Percentiles rank a stretch among this genome's conserved stretches.
Conservation (phyloP, 495 filamentous ascomycete species). For the Aspergillus mulundensis region DNA sequence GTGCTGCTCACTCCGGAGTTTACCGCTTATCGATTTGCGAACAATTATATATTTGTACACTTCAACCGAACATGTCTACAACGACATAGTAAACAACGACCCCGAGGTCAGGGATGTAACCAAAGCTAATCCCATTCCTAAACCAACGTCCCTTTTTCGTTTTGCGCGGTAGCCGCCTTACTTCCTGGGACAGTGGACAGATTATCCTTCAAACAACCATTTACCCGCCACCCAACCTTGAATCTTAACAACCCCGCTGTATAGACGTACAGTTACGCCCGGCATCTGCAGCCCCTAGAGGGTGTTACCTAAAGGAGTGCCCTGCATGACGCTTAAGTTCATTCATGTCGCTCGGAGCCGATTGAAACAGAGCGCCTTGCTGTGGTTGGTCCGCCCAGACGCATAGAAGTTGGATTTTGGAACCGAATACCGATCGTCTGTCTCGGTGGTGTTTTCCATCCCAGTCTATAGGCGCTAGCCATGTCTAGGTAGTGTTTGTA, state of each 20-base stretch:
- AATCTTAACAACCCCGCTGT: neutral
- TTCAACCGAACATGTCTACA: neutral
- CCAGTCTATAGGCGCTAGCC: neutral
- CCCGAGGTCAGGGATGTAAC: neutral
- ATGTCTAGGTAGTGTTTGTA: neutral
- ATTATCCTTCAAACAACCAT: constrained; percentile 2
- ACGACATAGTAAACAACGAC: neutral
- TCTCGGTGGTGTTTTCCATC: neutral
- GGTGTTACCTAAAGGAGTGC: constrained; percentile 7
- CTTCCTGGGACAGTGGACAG: neutral
- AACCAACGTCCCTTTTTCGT: neutral
- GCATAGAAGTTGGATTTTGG: neutral
- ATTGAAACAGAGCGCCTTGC: neutral
- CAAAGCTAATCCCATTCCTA: neutral
- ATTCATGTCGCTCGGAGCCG: constrained; percentile 1
- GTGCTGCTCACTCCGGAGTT: neutral
- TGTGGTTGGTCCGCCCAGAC: neutral
- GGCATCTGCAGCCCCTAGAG: neutral
- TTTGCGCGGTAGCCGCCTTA: constrained; percentile 13
- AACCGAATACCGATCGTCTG: neutral
- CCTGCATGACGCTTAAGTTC: constrained; percentile 12
- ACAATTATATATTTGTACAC: neutral
- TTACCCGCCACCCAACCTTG: constrained; percentile 5
- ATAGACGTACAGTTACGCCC: neutral
- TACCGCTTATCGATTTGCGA: neutral